Percentiles rank a stretch among this genome's conserved stretches.
Evolutionary conservation across 176 grass and related monocot species (phyloP).

Genomic region (Triticum monococcum): DNA sequence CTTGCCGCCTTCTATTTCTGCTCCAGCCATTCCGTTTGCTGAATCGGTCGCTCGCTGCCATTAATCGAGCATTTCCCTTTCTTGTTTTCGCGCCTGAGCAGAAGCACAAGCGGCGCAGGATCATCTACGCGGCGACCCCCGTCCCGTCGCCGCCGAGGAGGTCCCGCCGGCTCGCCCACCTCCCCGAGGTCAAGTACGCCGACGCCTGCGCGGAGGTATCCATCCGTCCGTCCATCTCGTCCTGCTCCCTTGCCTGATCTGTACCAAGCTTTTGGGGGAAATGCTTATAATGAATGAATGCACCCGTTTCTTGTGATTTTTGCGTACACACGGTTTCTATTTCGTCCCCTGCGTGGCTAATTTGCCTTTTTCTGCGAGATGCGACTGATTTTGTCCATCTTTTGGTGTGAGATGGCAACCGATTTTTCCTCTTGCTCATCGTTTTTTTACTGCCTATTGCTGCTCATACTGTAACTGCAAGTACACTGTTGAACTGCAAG

Average conservation of each 20-base stretch:
- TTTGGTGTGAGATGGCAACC: neutral
- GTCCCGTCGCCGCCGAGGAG: slow-evolving; percentile 49
- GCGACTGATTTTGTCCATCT: neutral
- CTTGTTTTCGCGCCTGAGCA: slow-evolving; percentile 15
- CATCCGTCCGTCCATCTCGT: neutral
- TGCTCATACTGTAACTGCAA: neutral
- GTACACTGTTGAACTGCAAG: neutral
- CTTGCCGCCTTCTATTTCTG: neutral
- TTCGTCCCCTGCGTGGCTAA: neutral
- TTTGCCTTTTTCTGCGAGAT: neutral
- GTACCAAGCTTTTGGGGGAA: neutral
- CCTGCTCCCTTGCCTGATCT: neutral
- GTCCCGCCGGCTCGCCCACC: slow-evolving; percentile 58
- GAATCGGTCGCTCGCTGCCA: neutral
- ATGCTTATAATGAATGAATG: too few species aligned
- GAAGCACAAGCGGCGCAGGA: slow-evolving; percentile 75
- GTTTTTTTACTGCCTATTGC: neutral
- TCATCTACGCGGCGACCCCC: slow-evolving; percentile 18
- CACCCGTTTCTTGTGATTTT: neutral
- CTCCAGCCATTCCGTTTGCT: neutral
- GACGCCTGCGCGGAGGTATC: slow-evolving; percentile 48
- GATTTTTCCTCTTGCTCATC: neutral
- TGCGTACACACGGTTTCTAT: neutral
- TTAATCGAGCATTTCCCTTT: neutral
- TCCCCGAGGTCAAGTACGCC: slow-evolving; percentile 52